These are phyloP conservation scores for Moniliella sp. DNA, from an alignment of 1,284 basidiomycete genomes.

Conservation along the genomic window DNA sequence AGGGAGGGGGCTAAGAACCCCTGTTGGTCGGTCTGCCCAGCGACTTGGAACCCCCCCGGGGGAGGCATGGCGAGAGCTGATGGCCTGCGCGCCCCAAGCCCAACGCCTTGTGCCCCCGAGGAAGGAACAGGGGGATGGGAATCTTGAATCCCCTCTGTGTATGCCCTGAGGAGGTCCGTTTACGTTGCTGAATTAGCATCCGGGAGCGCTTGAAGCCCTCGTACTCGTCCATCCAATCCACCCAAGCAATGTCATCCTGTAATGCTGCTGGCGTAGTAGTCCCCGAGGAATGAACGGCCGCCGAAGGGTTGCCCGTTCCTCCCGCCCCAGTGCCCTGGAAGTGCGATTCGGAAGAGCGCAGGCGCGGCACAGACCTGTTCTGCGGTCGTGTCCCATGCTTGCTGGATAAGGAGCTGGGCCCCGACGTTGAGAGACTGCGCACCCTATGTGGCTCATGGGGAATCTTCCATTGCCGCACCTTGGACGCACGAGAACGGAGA, in stretches of 20 bases:
- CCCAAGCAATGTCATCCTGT: conserved; percentile 44
- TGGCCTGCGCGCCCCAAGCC: neutral
- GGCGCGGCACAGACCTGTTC: no score
- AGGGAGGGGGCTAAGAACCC: neutral
- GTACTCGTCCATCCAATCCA: conserved; percentile 44
- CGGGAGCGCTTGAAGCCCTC: conserved; percentile 41
- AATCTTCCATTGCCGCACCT: no score
- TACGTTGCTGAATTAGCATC: conserved; percentile 35
- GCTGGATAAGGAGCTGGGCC: no score
- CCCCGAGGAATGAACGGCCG: no score
- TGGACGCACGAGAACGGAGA: no score
- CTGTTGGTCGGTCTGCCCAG: neutral
- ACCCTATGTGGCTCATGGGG: no score
- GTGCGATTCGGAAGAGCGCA: no score
- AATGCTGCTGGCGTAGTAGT: no score
- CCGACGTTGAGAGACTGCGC: no score
- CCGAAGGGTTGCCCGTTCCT: no score
- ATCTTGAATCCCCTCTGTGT: neutral
- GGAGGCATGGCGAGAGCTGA: neutral
- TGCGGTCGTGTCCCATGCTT: no score
- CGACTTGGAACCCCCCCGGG: neutral
- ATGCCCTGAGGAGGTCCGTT: conserved; percentile 1
- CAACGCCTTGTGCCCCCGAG: neutral
- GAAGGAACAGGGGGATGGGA: neutral
- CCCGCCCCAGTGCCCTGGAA: no score